These are phyloP conservation scores for Ichthyophthirius multifiliis DNA, from an alignment of 169 alveolate species.

Conservation along the genomic window DNA sequence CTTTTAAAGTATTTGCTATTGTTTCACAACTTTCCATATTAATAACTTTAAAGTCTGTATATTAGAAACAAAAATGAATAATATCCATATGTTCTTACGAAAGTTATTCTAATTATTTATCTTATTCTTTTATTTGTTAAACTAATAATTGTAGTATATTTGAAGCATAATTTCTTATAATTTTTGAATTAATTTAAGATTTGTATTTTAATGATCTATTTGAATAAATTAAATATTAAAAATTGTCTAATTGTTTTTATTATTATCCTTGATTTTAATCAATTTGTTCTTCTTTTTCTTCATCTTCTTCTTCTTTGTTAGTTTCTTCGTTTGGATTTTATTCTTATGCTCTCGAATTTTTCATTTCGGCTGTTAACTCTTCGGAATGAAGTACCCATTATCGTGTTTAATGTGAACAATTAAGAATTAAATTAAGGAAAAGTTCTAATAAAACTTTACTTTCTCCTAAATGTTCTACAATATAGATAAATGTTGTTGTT, in stretches of 20 bases:
- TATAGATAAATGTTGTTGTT: slow-evolving; percentile 21
- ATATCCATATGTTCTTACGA: slow-evolving; percentile 26
- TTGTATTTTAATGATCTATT: slow-evolving; percentile 25
- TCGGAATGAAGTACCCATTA: slow-evolving; percentile 23
- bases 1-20: slow-evolving; percentile 30
- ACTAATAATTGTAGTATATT: neutral
- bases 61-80: slow-evolving; percentile 13
- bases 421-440: slow-evolving; percentile 18
- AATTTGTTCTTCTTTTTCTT: slow-evolving; percentile 19
- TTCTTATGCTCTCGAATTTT: neutral
- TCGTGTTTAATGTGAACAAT: slow-evolving; percentile 9
- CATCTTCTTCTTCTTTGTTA: slow-evolving; percentile 9
- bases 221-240: neutral
- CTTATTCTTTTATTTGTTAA: slow-evolving; percentile 5
- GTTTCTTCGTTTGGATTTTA: neutral
- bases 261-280: neutral
- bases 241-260: neutral
- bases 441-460: slow-evolving; percentile 24
- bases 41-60: slow-evolving; percentile 34
- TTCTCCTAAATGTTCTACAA: slow-evolving; percentile 29
- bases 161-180: slow-evolving; percentile 13
- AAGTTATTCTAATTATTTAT: slow-evolving; percentile 8
- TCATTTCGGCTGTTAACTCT: no score
- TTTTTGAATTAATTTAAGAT: slow-evolving; percentile 9
- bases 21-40: slow-evolving; percentile 42